Conservation (phyloP, 164 flowering plant species). For the Sextonia rubra region DNA sequence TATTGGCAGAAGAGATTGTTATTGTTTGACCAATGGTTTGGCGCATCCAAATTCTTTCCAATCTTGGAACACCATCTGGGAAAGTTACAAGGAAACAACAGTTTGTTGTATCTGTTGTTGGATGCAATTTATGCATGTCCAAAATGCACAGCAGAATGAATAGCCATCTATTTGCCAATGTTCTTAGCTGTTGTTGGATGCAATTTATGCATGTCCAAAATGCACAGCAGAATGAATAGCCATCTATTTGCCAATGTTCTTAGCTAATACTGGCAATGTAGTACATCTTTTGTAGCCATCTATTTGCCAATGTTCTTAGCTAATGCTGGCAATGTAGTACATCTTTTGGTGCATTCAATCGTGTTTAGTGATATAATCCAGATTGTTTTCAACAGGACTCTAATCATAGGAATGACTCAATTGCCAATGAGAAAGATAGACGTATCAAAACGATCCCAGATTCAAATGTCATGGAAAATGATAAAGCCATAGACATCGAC, state of each 20-base stretch:
- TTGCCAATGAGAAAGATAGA: slow-evolving; percentile 7
- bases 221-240: neutral
- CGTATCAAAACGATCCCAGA: slow-evolving; percentile 13
- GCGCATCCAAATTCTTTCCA: no score
- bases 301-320: no score
- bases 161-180: no score
- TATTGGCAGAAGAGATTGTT: no score
- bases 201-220: neutral
- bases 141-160: neutral
- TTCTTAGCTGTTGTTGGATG: neutral
- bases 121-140: neutral
- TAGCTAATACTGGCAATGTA: no score
- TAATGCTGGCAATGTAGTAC: no score
- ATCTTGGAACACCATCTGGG: neutral
- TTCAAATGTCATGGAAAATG: slow-evolving; percentile 30
- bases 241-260: no score
- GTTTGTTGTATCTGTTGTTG: neutral
- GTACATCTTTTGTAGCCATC: no score
- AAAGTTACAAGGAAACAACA: neutral
- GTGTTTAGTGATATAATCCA: no score
- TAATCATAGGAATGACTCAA: neutral
- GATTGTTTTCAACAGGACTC: slow-evolving; percentile 26
- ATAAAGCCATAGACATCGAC: slow-evolving; percentile 43
- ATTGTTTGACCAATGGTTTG: no score
- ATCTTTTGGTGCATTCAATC: no score